Evolutionary conservation across 768 basidiomycete species (phyloP), one percentile per base, ranked within the genome.

Genomic region (Serpula lacrymans): DNA sequence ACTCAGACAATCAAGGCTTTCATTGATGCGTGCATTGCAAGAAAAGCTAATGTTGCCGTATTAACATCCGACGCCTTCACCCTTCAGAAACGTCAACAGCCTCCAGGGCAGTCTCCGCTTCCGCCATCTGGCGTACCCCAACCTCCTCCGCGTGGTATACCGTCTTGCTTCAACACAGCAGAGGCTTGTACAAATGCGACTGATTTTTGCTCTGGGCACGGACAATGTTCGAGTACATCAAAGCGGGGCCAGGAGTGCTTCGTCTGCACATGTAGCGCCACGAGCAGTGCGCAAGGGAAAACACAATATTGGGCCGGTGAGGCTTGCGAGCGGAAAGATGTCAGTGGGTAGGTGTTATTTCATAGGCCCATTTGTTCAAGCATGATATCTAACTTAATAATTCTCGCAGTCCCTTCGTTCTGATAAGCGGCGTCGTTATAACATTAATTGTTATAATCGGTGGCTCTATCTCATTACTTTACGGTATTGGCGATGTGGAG

Each of bases 241-340:
- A 81, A 79, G 49, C 75, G 77, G 4, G 85, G 82, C 10, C 61
- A 60, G 46, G 61, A 64, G 1, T 80, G 78, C 51, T 80, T 66
- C 41, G 59, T 64, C 0, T 78, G 77, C 45, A 56, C 63, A 3
- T 78, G 75, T 46, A 39, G 46, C 1, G 66, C 61, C 20, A 82
- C 78, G 8, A 73, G 72, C 34, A 64, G 73, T 41, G 70, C 71
- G 8, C 60, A 68, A 18, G 73, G 79, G n/a, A 58, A 79, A 57
- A 78, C 72, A 3, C 74, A 81, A 46, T 63, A 60, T 23, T 92
- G 89, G 88, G 88, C 74, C 1, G 89, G 89, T 4, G 71, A 75
- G 38, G 75, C 69, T 47, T 92, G 89, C 49, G 80, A 90, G 68
- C 74, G 80, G 48, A 80, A 78, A 62, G 89, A 92, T 54, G 64